A percentile compares a stretch with the other conserved stretches of the same genome.
Conservation (phyloP, 345 rosid genomes). For the Aegle marmelos region DNA sequence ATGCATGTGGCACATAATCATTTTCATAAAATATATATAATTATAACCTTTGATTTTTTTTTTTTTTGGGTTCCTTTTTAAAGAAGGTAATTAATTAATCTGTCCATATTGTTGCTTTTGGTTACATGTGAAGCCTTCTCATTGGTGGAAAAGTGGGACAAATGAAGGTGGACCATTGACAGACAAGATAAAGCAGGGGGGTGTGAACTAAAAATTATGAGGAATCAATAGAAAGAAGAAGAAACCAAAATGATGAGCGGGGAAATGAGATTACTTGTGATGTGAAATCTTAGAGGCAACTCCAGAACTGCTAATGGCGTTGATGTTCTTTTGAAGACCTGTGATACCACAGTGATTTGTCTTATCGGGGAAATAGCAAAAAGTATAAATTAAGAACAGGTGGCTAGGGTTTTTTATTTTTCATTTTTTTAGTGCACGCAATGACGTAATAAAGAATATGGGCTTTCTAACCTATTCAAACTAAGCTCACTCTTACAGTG, state of each 20-base stretch:
- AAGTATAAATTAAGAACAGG: neutral
- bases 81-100: neutral
- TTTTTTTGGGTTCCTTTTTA: too few species aligned
- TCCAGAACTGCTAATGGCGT: neutral
- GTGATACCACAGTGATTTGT: neutral
- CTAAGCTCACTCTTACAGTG: neutral
- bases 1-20: neutral
- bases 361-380: neutral
- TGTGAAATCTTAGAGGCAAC: conserved; percentile 18
- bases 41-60: too few species aligned
- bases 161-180: conserved; percentile 7
- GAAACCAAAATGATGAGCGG: conserved; percentile 10
- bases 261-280: neutral
- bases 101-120: neutral
- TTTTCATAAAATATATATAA: neutral
- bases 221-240: neutral
- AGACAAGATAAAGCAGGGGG: neutral
- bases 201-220: conserved; percentile 2
- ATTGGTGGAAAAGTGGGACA: neutral
- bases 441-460: neutral
- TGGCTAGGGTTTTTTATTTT: too few species aligned
- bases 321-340: neutral
- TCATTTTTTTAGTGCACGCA: too few species aligned
- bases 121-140: neutral
- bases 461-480: neutral